Conservation (phyloP, 352 stramenopile species). For the Phytophthora citrophthora region DNA sequence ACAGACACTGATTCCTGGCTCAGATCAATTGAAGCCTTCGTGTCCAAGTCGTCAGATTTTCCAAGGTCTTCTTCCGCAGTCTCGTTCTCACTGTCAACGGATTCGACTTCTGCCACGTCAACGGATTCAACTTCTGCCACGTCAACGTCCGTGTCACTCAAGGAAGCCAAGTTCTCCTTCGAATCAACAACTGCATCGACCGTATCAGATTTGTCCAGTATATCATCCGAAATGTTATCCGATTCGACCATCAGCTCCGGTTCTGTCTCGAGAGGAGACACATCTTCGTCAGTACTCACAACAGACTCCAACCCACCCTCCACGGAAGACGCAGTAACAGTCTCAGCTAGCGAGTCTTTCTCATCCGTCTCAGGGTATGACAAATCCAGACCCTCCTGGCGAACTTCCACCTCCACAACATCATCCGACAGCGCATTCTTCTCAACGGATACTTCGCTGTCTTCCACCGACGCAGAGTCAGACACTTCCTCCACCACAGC, state of each 20-base stretch:
- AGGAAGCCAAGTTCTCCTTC: not conserved
- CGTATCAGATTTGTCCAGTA: constrained; percentile 2
- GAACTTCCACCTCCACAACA: constrained; percentile 31
- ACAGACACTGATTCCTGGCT: constrained; percentile 3
- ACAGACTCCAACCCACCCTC: constrained; percentile 5
- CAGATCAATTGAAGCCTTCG: constrained; percentile 13
- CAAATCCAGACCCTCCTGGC: constrained; percentile 25
- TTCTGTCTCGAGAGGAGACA: not conserved
- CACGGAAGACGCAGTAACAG: not conserved
- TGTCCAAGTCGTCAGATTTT: constrained; percentile 4
- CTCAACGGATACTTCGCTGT: not conserved
- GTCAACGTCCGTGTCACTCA: not conserved
- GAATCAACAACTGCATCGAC: not conserved
- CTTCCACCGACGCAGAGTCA: constrained; percentile 5
- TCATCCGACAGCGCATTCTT: constrained; percentile 1
- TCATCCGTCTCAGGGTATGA: constrained; percentile 13
- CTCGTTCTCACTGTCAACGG: not conserved
- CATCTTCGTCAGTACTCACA: not conserved
- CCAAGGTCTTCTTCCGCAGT: not conserved
- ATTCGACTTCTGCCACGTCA: not conserved
- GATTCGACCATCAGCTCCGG: not conserved
- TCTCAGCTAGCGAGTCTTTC: constrained; percentile 33
- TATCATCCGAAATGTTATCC: not conserved
- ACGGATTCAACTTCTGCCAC: not conserved
- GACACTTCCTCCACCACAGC: not conserved